These are phyloP conservation scores for Peronospora farinosa DNA, from an alignment of 352 stramenopile genomes.

Conservation along the genomic window DNA sequence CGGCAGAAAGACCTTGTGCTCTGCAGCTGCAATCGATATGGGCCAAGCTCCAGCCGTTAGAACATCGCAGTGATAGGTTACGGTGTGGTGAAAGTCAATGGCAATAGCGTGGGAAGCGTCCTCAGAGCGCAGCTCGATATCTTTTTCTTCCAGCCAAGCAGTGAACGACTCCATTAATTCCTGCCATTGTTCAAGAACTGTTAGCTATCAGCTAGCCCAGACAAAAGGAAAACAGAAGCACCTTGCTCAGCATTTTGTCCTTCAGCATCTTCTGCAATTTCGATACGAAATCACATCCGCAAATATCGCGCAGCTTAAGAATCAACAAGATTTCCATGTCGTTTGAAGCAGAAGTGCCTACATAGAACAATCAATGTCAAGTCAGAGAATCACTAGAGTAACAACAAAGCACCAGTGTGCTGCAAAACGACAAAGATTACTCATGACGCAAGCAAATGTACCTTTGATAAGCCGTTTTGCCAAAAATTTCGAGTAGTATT, in stretches of 20 bases:
- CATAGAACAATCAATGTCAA: neutral
- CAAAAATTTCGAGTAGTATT: conserved; percentile 83
- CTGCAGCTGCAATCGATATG: conserved; percentile 54
- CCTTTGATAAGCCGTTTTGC: conserved; percentile 83
- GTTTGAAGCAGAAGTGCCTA: conserved; percentile 59
- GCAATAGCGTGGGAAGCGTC: conserved; percentile 31
- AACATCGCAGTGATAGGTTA: conserved; percentile 71
- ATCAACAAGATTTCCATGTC: conserved; percentile 77
- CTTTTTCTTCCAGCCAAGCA: conserved; percentile 66
- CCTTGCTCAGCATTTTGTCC: conserved; percentile 81
- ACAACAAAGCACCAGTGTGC: neutral
- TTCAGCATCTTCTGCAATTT: conserved; percentile 88
- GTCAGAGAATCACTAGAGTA: neutral
- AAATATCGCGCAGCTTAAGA: conserved; percentile 81
- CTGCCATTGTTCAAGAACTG: conserved; percentile 20
- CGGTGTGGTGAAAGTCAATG: conserved; percentile 50
- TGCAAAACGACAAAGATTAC: neutral
- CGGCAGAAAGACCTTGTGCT: conserved; percentile 54
- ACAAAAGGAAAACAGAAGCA: conserved; percentile 13
- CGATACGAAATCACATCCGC: conserved; percentile 79
- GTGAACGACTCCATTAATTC: conserved; percentile 59
- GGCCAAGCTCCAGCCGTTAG: conserved; percentile 80
- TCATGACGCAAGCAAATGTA: conserved; percentile 12
- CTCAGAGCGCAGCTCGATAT: conserved; percentile 38
- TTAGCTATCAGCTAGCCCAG: conserved; percentile 8